Conservation (phyloP, 352 stramenopile genomes). For the Globisporangium carolinianum region DNA sequence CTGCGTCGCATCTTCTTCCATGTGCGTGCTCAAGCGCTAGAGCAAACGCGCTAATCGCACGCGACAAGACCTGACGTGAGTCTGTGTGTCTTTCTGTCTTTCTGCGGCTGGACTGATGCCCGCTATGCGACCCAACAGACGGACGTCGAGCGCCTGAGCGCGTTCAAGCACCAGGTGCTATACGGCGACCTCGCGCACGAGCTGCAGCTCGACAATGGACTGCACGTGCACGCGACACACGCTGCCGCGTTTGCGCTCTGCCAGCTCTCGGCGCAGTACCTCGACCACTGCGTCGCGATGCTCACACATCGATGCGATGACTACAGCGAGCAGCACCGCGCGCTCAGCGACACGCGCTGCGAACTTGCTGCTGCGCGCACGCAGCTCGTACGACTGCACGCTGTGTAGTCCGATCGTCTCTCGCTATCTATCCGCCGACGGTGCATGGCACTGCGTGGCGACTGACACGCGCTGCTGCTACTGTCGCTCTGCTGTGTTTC, state of each 20-base stretch:
- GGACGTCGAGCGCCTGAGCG: conserved; percentile 40
- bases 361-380: conserved; percentile 19
- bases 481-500: not conserved
- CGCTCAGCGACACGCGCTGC: conserved; percentile 10
- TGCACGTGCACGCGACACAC: conserved; percentile 46
- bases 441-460: not conserved
- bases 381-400: conserved; percentile 18
- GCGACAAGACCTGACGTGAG: too few relatives aligned
- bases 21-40: conserved; percentile 12
- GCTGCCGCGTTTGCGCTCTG: conserved; percentile 40
- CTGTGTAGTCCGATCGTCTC: not conserved
- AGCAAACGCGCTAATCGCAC: too few relatives aligned
- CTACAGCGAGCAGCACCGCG: conserved; percentile 30
- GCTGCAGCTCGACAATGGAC: conserved; percentile 34
- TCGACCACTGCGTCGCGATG: conserved; percentile 47
- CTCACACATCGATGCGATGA: conserved; percentile 27
- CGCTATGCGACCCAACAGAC: conserved; percentile 12
- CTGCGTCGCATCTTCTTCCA: conserved; percentile 61
- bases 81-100: too few relatives aligned
- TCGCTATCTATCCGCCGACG: not conserved
- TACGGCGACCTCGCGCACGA: conserved; percentile 47
- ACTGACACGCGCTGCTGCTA: not conserved
- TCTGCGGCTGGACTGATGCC: too few relatives aligned
- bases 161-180: conserved; percentile 49
- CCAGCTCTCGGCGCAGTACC: conserved; percentile 65